Conservation (phyloP, 331 rosid species). For the Cydonia oblonga region DNA sequence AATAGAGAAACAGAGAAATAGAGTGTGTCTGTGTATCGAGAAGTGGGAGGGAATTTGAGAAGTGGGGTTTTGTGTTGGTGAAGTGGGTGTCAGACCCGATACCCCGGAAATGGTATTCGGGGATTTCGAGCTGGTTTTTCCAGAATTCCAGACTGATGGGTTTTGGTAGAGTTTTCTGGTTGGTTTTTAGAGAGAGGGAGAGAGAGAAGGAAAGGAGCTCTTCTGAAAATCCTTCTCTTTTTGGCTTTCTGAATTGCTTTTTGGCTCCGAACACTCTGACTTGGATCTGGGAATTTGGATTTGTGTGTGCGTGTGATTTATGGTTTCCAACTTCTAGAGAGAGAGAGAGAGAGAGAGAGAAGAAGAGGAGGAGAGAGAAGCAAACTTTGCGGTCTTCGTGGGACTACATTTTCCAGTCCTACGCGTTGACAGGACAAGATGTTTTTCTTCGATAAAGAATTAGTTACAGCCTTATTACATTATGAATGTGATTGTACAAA, state of each 20-base stretch:
- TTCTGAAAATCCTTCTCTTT: background rate
- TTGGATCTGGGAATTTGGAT: background rate
- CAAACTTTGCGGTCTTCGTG: background rate
- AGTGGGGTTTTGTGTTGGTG: constrained; percentile 24
- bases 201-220: background rate
- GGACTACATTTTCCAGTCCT: background rate
- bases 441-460: too few species aligned
- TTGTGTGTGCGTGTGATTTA: background rate
- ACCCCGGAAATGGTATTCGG: constrained; percentile 26
- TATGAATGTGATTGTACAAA: too few species aligned
- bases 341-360: too few species aligned
- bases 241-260: background rate
- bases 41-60: background rate
- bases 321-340: background rate
- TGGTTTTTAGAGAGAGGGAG: background rate
- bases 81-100: constrained; percentile 48
- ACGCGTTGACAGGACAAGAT: constrained; percentile 1
- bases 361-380: background rate
- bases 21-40: background rate
- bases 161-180: background rate
- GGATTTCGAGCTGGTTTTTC: constrained; percentile 12
- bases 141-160: background rate
- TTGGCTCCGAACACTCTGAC: constrained; percentile 4
- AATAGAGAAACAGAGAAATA: background rate
- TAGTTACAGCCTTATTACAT: too few species aligned